These are phyloP conservation scores for Claviceps purpurea DNA, from an alignment of 2,329 filamentous ascomycete species.

Conservation along the genomic window DNA sequence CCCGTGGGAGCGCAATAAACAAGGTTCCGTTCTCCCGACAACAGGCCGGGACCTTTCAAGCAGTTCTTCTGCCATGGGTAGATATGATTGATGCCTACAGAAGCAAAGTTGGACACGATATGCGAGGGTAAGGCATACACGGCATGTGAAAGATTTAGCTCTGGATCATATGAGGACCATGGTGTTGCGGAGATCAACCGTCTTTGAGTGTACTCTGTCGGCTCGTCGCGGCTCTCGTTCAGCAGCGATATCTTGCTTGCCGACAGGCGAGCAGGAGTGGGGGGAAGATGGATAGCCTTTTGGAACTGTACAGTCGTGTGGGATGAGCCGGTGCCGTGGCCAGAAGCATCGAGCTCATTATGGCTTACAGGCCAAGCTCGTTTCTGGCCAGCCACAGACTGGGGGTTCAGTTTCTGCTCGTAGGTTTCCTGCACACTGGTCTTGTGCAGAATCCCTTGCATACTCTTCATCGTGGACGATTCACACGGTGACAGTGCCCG, in stretches of 20 bases:
- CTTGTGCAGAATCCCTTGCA: conserved; percentile 31
- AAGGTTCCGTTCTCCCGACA: conserved; percentile 53
- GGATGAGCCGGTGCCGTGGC: neutral
- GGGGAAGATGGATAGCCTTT: conserved; percentile 19
- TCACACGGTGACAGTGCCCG: neutral
- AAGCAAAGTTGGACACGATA: conserved; percentile 50
- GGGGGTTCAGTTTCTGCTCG: conserved; percentile 23
- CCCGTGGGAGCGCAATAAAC: conserved; percentile 73
- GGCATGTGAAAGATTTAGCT: conserved; percentile 48
- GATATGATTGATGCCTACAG: conserved; percentile 56
- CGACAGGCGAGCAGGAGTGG: conserved; percentile 16
- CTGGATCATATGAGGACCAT: conserved; percentile 34
- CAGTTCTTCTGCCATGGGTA: conserved; percentile 73
- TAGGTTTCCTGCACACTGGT: conserved; percentile 37
- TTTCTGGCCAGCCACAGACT: conserved; percentile 35
- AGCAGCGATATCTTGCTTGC: conserved; percentile 34
- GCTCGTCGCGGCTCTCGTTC: conserved; percentile 8
- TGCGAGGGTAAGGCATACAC: conserved; percentile 47
- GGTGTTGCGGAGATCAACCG: conserved; percentile 39
- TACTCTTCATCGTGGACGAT: conserved; percentile 22
- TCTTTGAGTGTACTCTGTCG: conserved; percentile 46
- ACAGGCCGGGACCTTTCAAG: conserved; percentile 50
- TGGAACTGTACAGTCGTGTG: conserved; percentile 18
- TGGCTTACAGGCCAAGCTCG: conserved; percentile 19
- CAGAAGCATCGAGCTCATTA: conserved; percentile 4